A percentile compares a stretch with the other conserved stretches of the same genome.
Conservation (phyloP, 352 stramenopile genomes). For the Pythium phragmitis region DNA sequence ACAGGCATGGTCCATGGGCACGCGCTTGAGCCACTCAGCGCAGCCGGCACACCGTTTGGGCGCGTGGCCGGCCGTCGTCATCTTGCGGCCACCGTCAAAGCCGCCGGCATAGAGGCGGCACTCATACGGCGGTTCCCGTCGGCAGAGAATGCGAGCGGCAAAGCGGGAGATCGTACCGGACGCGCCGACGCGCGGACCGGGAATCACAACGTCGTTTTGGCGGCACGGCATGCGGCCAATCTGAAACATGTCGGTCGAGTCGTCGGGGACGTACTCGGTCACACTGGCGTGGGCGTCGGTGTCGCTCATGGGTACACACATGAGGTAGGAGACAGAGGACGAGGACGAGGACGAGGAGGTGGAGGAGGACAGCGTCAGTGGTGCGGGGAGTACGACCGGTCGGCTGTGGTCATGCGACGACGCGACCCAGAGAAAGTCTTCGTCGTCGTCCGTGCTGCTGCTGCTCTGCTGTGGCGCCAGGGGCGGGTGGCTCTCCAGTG, state of each 20-base stretch:
- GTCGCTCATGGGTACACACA: slow-evolving; percentile 78
- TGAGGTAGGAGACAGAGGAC: slow-evolving; percentile 32
- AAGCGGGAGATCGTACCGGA: slow-evolving; percentile 79
- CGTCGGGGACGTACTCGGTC: slow-evolving; percentile 59
- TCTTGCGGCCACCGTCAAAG: slow-evolving; percentile 54
- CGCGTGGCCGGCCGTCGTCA: slow-evolving; percentile 61
- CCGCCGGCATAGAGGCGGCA: slow-evolving; percentile 67
- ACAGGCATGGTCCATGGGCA: slow-evolving; percentile 45
- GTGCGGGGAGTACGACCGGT: background rate
- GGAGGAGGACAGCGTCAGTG: background rate
- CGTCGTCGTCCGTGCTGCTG: slow-evolving; percentile 11
- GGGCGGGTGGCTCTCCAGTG: background rate
- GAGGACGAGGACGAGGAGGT: no score
- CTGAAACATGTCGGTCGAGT: slow-evolving; percentile 70
- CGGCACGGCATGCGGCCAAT: slow-evolving; percentile 75
- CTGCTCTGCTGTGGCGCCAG: background rate
- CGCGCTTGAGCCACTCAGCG: slow-evolving; percentile 48
- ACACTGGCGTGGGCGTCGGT: slow-evolving; percentile 51
- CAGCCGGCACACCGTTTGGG: slow-evolving; percentile 62
- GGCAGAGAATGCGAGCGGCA: slow-evolving; percentile 63
- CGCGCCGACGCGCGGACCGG: slow-evolving; percentile 63
- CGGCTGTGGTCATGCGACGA: background rate
- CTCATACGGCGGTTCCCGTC: slow-evolving; percentile 55
- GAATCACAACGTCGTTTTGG: slow-evolving; percentile 80
- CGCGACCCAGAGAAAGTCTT: background rate